phyloP scores from a whole-genome alignment of 768 basidiomycete genomes.

The Boletus sensibilis region DNA sequence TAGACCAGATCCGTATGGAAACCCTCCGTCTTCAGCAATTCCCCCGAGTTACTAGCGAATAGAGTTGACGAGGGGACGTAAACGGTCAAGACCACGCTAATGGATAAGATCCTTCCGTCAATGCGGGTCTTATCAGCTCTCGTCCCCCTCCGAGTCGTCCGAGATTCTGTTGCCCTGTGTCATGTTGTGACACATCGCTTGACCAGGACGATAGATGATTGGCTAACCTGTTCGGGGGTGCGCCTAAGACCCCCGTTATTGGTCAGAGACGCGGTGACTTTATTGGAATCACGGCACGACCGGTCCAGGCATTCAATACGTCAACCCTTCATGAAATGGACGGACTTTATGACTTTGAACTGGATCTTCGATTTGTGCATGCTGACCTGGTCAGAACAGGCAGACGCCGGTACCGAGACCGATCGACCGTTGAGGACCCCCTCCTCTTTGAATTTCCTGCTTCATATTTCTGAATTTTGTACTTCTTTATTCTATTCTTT shows the following conservation, averaged over 20 bases:
- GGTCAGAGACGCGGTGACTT: neutral
- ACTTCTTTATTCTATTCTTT: conserved; percentile 2
- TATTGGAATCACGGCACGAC: neutral
- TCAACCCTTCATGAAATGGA: neutral
- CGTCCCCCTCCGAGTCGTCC: neutral
- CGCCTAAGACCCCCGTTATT: neutral
- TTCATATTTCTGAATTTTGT: neutral
- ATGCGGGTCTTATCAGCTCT: conserved; percentile 3
- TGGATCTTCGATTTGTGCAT: neutral
- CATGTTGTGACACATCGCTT: neutral
- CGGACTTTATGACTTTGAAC: neutral
- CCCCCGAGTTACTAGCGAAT: neutral
- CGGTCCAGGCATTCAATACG: neutral
- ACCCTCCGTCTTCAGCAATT: neutral
- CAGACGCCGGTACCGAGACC: neutral
- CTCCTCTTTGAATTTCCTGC: neutral
- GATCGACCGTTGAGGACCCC: conserved; percentile 9
- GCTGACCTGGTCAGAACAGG: neutral
- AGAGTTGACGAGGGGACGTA: neutral
- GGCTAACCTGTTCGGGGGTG: neutral
- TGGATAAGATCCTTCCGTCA: conserved; percentile 21
- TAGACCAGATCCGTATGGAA: neutral
- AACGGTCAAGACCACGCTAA: neutral
- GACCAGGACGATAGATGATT: neutral
- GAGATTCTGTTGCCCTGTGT: neutral